phyloP scores from a whole-genome alignment of 208 protist species.

The Acanthamoeba triangularis region DNA sequence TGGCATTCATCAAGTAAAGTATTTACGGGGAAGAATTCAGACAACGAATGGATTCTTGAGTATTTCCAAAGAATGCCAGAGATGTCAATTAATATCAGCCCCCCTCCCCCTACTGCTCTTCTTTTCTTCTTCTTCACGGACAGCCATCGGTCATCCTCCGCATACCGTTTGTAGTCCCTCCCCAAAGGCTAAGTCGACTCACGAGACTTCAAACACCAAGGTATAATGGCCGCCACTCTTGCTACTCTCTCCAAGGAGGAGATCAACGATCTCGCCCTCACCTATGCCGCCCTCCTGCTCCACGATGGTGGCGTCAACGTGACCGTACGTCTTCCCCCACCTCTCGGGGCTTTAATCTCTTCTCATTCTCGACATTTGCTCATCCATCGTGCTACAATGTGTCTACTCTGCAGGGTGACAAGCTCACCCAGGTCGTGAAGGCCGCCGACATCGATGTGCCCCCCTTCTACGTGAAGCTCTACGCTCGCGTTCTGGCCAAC shows the following conservation, averaged over 20 bases:
- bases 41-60: background rate
- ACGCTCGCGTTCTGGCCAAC: conserved; percentile 58
- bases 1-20: background rate
- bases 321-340: background rate
- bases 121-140: conserved; percentile 53
- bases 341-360: background rate
- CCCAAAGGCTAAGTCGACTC: conserved; percentile 29
- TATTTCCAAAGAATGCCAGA: conserved; percentile 7
- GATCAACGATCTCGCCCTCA: conserved; percentile 68
- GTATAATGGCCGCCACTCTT: background rate
- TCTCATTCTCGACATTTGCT: background rate
- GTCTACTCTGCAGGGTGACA: conserved; percentile 1
- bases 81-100: conserved; percentile 36
- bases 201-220: conserved; percentile 28
- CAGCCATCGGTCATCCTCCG: conserved; percentile 10
- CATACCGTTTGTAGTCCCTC: conserved; percentile 28
- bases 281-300: conserved; percentile 40
- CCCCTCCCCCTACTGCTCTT: background rate
- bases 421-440: conserved; percentile 61
- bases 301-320: conserved; percentile 72
- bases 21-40: background rate
- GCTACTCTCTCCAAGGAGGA: conserved; percentile 46
- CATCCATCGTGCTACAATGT: background rate
- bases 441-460: conserved; percentile 31
- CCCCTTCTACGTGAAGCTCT: conserved; percentile 67